Base-by-base conservation (phyloP, 495 filamentous ascomycete genomes). In the Penicillium desertorum region DNA sequence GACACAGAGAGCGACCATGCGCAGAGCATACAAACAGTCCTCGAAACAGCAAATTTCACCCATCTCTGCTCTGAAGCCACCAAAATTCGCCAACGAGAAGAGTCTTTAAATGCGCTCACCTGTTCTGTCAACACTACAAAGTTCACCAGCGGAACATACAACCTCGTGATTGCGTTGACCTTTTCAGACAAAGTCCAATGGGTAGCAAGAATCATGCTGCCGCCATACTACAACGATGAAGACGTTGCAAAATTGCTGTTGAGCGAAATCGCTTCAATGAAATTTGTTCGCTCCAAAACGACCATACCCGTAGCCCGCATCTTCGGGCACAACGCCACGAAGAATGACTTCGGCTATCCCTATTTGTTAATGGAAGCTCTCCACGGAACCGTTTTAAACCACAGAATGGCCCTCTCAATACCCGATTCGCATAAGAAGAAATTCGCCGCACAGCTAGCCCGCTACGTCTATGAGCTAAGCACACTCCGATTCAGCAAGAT, bases 341-440 rank as follows among this genome's bases (percentile, higher is more conserved):
- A 36, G 17, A 54, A 45, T 12, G 37, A 45, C 41, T 41, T 54
- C 32, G 53, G 53, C 23, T 46, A 48, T 37, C 53, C 22, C 39
- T 56, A 56, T 19, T 3, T 47, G 17, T 36, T 56, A 17, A 56
- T 56, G 53, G 53, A 56, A 56, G 42, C 43, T 1, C 53, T 56
- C 17, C 29, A 11, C 17, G 53, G 53, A 3, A 25, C 29, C 7
- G 25, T 37, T 19, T 30, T 56, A 27, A 19, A 19, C 0, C 27
- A 30, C 19, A 19, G 42, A 47, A 47, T 46, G 41, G 41, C 43
- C 4, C 17, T 54, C 8, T 45, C 44, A 6, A 23, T 56, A 56
- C 53, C 53, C 0, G 30, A 41, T 47, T 11, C 9, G 4, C 32
- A 56, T 23, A 46, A 48, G n/a, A 43, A 22, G n/a, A 47, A 56